Base-by-base conservation (phyloP, 257 asterid genomes). In the Lantana camara region DNA sequence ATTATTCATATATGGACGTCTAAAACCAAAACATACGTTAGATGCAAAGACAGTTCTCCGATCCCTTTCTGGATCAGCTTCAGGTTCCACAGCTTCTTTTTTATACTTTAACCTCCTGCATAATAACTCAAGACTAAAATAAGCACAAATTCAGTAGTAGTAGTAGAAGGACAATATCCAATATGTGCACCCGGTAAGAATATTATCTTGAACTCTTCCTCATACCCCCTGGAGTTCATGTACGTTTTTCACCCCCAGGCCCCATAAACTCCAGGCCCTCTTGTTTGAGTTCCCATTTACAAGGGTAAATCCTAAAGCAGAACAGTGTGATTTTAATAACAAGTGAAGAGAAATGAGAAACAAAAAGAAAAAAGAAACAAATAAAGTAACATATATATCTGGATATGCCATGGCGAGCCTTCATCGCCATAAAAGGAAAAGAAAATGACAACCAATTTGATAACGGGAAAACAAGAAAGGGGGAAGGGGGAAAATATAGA, bases 31-130 rank as follows among this genome's bases (percentile, higher is more conserved):
- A 30, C 29, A 48, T 60, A 85, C 99, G 95, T 94, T 97, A 72
- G 85, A 94, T 15, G 97, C 99, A 73, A 94, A 94, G 70, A 94
- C 99, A 54, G 99, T 94, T 80, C 97, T 86, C 79, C 90, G 99
- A 67, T 94, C 99, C 82, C 99, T 86, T 77, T 94, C 99, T 56
- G 99, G 99, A 64, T 94, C 99, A 49, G 97, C 97, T 82, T 94
- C 99, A 76, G 97, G 95, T 78, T 94, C 99, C 52, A 59, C 80
- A 6, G 88, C 80, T 77, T 94, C 99, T 68, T 88, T 94, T 82
- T 90, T 94, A 42, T 94, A 97, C 80, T 85, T 94, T 70, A 81
- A 94, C 65, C 97, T 83, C 96, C 99, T 94, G 96, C 94, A 86
- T 52, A 56, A 75, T 29, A 66, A 79, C 94, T 88, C 92, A 63